Base-by-base conservation (phyloP, 2,329 filamentous ascomycete genomes). In the Penicillium sp. region DNA sequence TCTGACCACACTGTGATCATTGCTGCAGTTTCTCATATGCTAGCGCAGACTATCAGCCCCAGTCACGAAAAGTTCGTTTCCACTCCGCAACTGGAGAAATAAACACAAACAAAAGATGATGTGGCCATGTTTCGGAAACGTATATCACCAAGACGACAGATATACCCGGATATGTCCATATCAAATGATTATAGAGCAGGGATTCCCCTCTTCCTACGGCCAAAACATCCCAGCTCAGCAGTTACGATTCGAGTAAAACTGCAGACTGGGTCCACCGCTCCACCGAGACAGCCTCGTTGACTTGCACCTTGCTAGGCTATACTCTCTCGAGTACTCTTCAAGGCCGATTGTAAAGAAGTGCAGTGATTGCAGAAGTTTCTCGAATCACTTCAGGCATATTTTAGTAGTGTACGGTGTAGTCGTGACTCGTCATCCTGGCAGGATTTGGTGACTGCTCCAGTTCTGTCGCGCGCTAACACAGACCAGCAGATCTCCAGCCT, bases 401-500 rank as follows among this genome's bases (percentile, higher is more conserved):
- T 38, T 34, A 27, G 26, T 26, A 20, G 24, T 8, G 22, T 43
- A 41, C 18, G 18, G 18, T 20, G 18, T 20, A 20, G n/a, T n/a
- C n/a, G n/a, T 4, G 4, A 20, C 45, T 47, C 46, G 47, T 39
- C 44, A 27, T 46, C 40, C 29, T 39, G 40, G 20, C 40, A 55
- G 46, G 50, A 55, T 55, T 54, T 49, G 56, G 48, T 55, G 57
- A 60, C 62, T 23, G 35, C 52, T 58, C 55, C 57, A 58, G 49
- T 59, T 49, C 47, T 55, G 42, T 57, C 52, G 55, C 48, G 50
- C 61, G 58, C 60, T 65, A 63, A 60, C 56, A 60, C 57, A 60
- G 54, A 55, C 53, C 54, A 62, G 50, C 42, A 51, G 55, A 51
- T 57, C 51, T 58, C 61, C 61, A 64, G 61, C 61, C 61, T 62